phyloP scores from a whole-genome alignment of 176 grass and related monocot genomes.

The Bromus sterilis region DNA sequence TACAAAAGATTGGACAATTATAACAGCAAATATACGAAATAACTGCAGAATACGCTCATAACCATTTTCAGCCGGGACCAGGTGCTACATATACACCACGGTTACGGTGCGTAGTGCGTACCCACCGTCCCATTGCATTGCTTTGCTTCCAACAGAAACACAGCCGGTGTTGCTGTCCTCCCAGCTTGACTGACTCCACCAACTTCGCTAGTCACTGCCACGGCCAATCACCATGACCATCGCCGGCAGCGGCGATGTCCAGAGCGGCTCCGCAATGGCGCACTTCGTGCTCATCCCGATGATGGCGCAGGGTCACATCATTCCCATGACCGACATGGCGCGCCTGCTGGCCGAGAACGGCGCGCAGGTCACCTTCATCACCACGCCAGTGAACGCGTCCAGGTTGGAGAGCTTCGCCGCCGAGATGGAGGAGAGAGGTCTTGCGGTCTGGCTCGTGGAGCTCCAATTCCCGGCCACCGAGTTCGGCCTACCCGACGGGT shows the following conservation, averaged over 20 bases:
- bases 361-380: constrained; percentile 47
- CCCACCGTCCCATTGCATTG: neutral
- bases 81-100: neutral
- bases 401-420: constrained; percentile 21
- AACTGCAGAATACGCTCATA: no score
- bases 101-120: no score
- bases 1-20: no score
- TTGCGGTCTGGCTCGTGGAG: constrained; percentile 33
- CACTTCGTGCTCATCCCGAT: constrained; percentile 41
- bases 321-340: constrained; percentile 61
- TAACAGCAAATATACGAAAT: no score
- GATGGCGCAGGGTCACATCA: constrained; percentile 54
- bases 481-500: neutral
- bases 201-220: neutral
- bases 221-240: neutral
- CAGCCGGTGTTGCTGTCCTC: neutral
- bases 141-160: neutral
- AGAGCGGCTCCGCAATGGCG: neutral
- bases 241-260: neutral
- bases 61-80: neutral
- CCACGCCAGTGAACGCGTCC: constrained; percentile 45
- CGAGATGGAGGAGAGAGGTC: neutral
- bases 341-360: neutral
- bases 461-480: constrained; percentile 36
- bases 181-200: neutral